A percentile compares a stretch with the other conserved stretches of the same genome.
Evolutionary conservation across 2,329 filamentous ascomycete genomes (phyloP).

Genomic region (Fusarium hostae): DNA sequence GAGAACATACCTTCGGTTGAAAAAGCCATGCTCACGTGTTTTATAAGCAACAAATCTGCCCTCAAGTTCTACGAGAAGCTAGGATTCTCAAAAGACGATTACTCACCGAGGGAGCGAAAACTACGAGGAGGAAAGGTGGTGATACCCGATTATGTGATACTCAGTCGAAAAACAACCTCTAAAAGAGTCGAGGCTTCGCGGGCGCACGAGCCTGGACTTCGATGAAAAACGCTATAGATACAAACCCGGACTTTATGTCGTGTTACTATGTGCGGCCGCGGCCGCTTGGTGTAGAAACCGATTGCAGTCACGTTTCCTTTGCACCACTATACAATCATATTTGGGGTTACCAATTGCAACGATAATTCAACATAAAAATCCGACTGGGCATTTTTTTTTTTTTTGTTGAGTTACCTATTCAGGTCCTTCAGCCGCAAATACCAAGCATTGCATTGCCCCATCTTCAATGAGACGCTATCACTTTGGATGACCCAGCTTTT

Average conservation of each 20-base stretch:
- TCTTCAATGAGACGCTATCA: neutral
- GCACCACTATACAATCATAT: neutral
- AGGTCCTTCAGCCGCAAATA: neutral
- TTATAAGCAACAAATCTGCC: slow-evolving; percentile 68
- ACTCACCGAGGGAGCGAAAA: slow-evolving; percentile 63
- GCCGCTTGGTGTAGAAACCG: neutral
- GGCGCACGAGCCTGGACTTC: slow-evolving; percentile 22
- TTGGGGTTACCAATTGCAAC: neutral
- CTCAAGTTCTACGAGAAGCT: slow-evolving; percentile 69
- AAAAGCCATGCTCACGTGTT: slow-evolving; percentile 82
- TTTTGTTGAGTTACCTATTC: neutral
- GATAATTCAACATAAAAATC: neutral
- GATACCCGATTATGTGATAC: slow-evolving; percentile 68
- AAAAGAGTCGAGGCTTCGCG: slow-evolving; percentile 14
- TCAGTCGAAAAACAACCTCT: slow-evolving; percentile 60
- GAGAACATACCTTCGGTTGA: slow-evolving; percentile 62
- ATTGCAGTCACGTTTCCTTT: neutral
- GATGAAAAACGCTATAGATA: neutral
- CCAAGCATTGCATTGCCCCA: neutral
- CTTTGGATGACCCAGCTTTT: neutral
- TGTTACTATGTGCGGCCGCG: neutral
- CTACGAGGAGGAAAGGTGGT: slow-evolving; percentile 65
- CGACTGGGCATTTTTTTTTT: neutral
- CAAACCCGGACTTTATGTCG: neutral
- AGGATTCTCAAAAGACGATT: slow-evolving; percentile 67